Base-by-base conservation (phyloP, 257 asterid genomes). In the Fraxinus anomala region DNA sequence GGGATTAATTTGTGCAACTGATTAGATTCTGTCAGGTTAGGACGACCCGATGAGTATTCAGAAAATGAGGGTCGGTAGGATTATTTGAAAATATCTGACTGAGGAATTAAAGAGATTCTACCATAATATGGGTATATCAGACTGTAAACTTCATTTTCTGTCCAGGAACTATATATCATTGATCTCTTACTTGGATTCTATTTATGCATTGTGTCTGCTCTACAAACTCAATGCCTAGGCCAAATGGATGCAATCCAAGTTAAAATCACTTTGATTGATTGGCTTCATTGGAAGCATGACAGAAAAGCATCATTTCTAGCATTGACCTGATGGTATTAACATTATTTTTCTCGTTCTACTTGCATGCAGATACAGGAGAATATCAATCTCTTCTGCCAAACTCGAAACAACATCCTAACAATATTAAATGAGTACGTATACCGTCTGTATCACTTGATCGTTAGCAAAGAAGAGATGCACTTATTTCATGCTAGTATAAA, bases 331-430 rank as follows among this genome's bases (percentile, higher is more conserved):
- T 76, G 44, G 42, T 75, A 78, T 31, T 77, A 77, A 70, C 76
- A 76, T 42, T 74, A 30, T 82, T 30, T 30, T 74, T 73, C 40
- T 39, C 44, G 13, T 82, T 77, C 77, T 37, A 19, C 80, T 61
- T 86, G 78, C 79, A 49, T 88, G 91, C 94, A 94, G 98, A 75
- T 94, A 49, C 88, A 84, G 3, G 97, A 94, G 76, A 94, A 94
- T 82, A 79, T 90, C 63, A 79, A 77, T 80, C 94, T 92, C 89
- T 81, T 94, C 73, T 77, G 84, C 82, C 92, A 88, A 83, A 91
- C 91, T 84, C 92, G 90, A 79, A 80, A 75, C 80, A 91, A 86
- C 78, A 86, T 91, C 83, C 86, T 89, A 68, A 77, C 89, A 17
- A 76, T 91, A 72, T 75, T 91, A 79, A 89, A 92, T 69, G 95